A percentile compares a stretch with the other conserved stretches of the same genome.
Conservation (phyloP, 164 flowering plant species). For the Vitis riparia region DNA sequence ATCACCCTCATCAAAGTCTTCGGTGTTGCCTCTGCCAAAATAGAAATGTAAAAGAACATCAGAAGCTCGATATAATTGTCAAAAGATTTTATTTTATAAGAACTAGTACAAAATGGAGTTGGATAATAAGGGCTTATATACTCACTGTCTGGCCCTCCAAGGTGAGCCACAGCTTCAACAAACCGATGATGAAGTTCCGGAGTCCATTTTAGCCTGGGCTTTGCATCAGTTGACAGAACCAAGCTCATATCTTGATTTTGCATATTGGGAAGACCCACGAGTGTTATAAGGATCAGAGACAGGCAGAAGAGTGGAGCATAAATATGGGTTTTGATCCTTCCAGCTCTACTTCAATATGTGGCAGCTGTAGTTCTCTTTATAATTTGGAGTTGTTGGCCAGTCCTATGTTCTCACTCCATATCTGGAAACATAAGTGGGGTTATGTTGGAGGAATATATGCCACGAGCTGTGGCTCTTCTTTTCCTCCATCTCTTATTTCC, state of each 20-base stretch:
- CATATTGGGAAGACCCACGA: conserved; percentile 35
- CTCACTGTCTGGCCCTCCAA: conserved; percentile 77
- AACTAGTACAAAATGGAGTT: no score
- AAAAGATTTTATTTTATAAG: background rate
- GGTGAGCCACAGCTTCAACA: conserved; percentile 58
- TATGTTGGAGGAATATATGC: conserved; percentile 73
- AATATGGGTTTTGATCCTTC: conserved; percentile 17
- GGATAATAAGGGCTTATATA: background rate
- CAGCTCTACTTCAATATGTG: conserved; percentile 22
- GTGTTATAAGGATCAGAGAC: conserved; percentile 11
- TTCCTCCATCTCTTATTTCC: conserved; percentile 29
- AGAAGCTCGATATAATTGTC: background rate
- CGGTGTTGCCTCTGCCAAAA: conserved; percentile 84
- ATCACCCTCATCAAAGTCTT: conserved; percentile 84
- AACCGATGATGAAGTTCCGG: conserved; percentile 77
- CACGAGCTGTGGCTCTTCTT: conserved; percentile 52
- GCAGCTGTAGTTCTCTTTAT: conserved; percentile 40
- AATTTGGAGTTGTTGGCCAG: conserved; percentile 39
- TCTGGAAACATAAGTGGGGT: conserved; percentile 78
- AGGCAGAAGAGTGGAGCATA: conserved; percentile 10
- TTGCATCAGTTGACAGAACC: conserved; percentile 78
- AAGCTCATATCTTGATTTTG: conserved; percentile 56
- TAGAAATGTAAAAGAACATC: conserved; percentile 8
- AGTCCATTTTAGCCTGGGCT: conserved; percentile 88
- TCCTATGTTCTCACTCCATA: conserved; percentile 62